Evolutionary conservation across 106 monocot genomes (phyloP), one percentile per base, ranked within the genome.

Genomic region (Dactylorhiza incarnata): DNA sequence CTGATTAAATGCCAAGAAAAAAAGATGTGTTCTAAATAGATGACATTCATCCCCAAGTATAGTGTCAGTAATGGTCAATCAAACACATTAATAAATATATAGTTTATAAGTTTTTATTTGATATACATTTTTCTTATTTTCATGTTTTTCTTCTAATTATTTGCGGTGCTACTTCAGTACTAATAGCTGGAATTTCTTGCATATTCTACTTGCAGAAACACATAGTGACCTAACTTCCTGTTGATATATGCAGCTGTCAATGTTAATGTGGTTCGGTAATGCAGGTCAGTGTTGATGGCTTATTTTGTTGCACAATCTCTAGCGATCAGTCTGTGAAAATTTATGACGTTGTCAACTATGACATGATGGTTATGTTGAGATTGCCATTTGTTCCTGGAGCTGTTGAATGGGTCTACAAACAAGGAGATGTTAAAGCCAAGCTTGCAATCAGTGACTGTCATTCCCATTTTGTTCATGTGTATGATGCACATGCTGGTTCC

Each of bases 291-390:
- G 84, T 58, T 67, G 94, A 99, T 89, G 97, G 97, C 15, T 86
- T 99, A 72, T 75, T 91, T 79, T 99, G 97, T 78, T 94, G 94
- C 81, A 94, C 97, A 72, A 94, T 99, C n/a, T 94, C 97, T 15
- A 85, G 78, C 45, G 97, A 99, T 70, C 80, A 73, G 9, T 87
- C 97, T 7, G 88, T 99, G 49, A 99, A 99, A 81, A 90, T 99
- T 73, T 99, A 94, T 83, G 97, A 99, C 79, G 97, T 99, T 76
- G 91, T 99, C 9, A 99, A 99, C 82, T 99, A 88, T 81, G 97
- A 99, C 66, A 99, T 99, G 97, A 99, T 99, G 97, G 77, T 91
- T 70, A 99, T 99, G 97, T 79, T 99, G 86, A 87, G 91, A 12
- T 81, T 94, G 20, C 80, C 89, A 8, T 99, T 76, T 78, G 70